A percentile compares a stretch with the other conserved stretches of the same genome.
Evolutionary conservation across 345 rosid species (phyloP).

Genomic region (Citrus cavaleriei): DNA sequence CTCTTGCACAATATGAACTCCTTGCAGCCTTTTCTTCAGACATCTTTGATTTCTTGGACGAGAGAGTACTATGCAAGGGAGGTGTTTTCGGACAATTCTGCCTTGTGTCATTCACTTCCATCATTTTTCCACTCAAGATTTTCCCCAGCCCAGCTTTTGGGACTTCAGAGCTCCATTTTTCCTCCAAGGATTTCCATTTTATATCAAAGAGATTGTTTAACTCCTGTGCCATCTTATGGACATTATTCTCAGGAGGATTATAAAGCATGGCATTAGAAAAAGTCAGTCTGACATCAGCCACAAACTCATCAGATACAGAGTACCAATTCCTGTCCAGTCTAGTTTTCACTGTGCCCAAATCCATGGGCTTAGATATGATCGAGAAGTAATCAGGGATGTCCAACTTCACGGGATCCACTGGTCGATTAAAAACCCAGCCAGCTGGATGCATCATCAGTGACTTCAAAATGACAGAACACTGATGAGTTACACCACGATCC

Average conservation of each 20-base stretch:
- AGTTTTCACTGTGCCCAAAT: constrained; percentile 69
- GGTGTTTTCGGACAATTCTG: constrained; percentile 37
- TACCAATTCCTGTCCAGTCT: constrained; percentile 52
- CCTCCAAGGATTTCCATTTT: constrained; percentile 61
- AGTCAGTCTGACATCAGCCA: constrained; percentile 69
- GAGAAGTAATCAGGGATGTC: constrained; percentile 81
- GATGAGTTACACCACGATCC: constrained; percentile 42
- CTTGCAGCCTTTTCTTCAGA: constrained; percentile 22
- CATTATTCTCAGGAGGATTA: constrained; percentile 60
- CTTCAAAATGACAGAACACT: constrained; percentile 50
- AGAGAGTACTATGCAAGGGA: constrained; percentile 15
- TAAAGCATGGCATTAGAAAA: constrained; percentile 80
- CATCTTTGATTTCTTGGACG: constrained; percentile 31
- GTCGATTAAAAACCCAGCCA: constrained; percentile 55
- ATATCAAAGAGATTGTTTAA: constrained; percentile 48
- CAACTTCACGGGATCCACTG: constrained; percentile 72
- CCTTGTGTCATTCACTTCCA: constrained; percentile 26
- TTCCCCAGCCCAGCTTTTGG: constrained; percentile 18
- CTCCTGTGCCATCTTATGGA: constrained; percentile 50
- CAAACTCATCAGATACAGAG: constrained; percentile 54
- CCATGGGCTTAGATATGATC: constrained; percentile 74
- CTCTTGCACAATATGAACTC: constrained; percentile 19
- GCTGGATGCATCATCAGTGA: constrained; percentile 33
- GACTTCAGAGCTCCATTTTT: constrained; percentile 31
- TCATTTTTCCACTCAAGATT: constrained; percentile 16